These are phyloP conservation scores for Melanomma pulvis-pyrius DNA, from an alignment of 495 filamentous ascomycete species.

Conservation along the genomic window DNA sequence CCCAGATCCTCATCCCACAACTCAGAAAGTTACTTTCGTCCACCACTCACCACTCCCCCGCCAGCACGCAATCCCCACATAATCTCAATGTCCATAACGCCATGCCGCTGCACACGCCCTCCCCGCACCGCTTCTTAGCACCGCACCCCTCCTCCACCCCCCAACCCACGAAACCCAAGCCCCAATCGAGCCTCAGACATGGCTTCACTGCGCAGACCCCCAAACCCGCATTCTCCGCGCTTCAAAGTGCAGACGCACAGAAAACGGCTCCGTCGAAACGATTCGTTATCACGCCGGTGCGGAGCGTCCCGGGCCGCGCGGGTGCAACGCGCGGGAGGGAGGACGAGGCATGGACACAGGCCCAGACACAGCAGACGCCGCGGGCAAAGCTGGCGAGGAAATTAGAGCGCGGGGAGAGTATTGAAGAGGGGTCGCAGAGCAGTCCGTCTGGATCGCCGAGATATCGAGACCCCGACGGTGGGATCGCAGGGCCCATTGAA, in stretches of 20 bases:
- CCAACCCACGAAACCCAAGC: conserved; percentile 11
- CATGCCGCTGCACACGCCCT: conserved; percentile 27
- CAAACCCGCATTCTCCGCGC: neutral
- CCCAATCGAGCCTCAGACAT: conserved; percentile 21
- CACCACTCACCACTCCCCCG: neutral
- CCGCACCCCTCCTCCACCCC: neutral
- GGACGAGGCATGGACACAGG: neutral
- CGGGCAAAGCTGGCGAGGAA: conserved; percentile 5
- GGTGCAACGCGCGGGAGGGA: neutral
- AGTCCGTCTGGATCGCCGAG: conserved; percentile 4
- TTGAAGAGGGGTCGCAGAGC: conserved; percentile 26
- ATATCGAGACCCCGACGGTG: neutral
- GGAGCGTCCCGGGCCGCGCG: neutral
- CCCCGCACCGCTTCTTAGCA: conserved; percentile 33
- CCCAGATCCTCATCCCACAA: neutral
- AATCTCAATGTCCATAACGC: neutral
- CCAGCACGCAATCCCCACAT: neutral
- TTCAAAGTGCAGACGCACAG: neutral
- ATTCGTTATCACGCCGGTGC: conserved; percentile 19
- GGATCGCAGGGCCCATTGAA: conserved; percentile 4
- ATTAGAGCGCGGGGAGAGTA: conserved; percentile 28
- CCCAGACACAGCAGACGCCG: conserved; percentile 3
- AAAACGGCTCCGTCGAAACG: conserved; percentile 23
- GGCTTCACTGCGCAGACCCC: conserved; percentile 12
- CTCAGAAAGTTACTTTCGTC: neutral